Conservation (phyloP, 768 basidiomycete genomes). For the Trametes gibbosa region DNA sequence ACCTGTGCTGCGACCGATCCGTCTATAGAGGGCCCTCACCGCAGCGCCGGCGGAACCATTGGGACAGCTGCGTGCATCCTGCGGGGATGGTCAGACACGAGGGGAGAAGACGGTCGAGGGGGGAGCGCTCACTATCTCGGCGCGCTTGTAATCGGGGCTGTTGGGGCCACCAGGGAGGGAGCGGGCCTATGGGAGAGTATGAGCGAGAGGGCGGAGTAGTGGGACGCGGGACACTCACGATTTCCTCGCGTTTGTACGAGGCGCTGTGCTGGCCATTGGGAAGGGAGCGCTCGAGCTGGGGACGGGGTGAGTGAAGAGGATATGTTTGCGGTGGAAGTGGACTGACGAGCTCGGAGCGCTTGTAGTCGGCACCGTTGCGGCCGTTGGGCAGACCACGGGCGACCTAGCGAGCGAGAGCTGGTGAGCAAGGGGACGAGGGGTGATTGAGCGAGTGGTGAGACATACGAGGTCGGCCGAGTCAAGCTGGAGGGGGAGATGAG, state of each 20-base stretch:
- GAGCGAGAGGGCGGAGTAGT: background rate
- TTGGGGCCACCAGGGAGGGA: background rate
- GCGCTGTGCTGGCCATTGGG: background rate
- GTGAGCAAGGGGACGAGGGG: background rate
- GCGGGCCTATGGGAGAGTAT: background rate
- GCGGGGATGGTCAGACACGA: too few relatives aligned
- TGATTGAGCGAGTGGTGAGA: background rate
- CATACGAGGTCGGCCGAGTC: conserved; percentile 11
- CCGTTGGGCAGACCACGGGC: background rate
- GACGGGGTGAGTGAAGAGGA: background rate
- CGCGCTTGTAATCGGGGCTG: background rate
- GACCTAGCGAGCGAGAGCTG: background rate
- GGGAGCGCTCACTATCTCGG: background rate
- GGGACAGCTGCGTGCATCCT: conserved; percentile 12
- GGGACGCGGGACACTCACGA: background rate
- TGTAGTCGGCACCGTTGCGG: background rate
- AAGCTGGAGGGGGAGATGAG: background rate
- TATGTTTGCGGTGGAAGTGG: background rate
- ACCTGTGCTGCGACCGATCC: background rate
- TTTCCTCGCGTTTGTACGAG: background rate
- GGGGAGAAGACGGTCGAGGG: too few relatives aligned
- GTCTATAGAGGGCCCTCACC: conserved; percentile 1
- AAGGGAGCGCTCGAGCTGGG: background rate
- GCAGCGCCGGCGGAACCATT: conserved; percentile 8
- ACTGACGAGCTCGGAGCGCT: background rate